These are phyloP conservation scores for Takakia lepidozioides DNA, from an alignment of 225 moss, liverwort and hornwort species.

Conservation along the genomic window DNA sequence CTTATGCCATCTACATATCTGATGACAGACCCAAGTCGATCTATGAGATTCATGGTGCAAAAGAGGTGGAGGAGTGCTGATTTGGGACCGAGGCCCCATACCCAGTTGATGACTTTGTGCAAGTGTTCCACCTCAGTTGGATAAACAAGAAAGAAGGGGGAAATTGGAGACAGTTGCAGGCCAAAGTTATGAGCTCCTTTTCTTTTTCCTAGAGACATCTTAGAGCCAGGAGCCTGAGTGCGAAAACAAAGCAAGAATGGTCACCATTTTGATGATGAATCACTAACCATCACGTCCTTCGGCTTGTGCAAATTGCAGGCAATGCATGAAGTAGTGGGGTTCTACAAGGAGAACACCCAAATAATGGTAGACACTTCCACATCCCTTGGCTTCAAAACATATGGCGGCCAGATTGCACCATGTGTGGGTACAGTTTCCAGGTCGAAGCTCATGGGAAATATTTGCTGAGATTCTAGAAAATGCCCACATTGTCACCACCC, in stretches of 20 bases:
- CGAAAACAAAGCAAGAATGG: no score
- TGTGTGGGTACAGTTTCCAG: conserved; percentile 93
- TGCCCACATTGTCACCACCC: conserved; percentile 87
- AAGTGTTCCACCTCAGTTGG: no score
- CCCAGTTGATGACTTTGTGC: no score
- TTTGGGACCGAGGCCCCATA: no score
- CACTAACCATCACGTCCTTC: no score
- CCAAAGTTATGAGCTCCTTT: no score
- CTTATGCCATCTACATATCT: conserved; percentile 85
- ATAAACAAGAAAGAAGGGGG: no score
- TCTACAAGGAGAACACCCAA: conserved; percentile 85
- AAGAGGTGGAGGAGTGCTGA: no score
- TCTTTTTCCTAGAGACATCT: no score
- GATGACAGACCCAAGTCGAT: conserved; percentile 96
- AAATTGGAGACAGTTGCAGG: no score
- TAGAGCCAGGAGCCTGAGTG: no score
- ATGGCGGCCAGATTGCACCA: conserved; percentile 93
- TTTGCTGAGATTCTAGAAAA: conserved; percentile 86
- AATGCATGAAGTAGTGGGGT: conserved; percentile 53
- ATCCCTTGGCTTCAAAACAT: conserved; percentile 79
- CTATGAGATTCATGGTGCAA: conserved; percentile 90
- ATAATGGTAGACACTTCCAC: conserved; percentile 74
- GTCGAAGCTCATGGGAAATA: conserved; percentile 86
- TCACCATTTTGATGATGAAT: no score
- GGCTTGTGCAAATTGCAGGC: conserved; percentile 29